phyloP scores from a whole-genome alignment of 2,329 filamentous ascomycete genomes.

The Xylariaceae sp. region DNA sequence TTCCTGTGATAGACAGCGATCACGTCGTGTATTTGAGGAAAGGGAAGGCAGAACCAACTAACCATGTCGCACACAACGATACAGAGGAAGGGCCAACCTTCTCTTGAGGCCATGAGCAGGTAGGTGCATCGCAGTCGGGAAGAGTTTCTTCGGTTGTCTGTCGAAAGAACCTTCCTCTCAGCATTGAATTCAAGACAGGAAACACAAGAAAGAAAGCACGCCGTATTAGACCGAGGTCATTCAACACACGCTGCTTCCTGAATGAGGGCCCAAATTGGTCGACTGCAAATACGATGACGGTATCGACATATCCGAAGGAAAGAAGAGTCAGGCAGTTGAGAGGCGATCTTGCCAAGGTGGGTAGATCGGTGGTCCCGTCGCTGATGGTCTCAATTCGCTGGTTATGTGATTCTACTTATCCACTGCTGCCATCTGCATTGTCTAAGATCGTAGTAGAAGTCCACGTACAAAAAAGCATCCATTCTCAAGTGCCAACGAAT shows the following conservation, averaged over 20 bases:
- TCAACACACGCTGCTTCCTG: not conserved
- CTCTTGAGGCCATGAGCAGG: not conserved
- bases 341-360: too few species aligned
- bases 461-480: not conserved
- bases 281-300: not conserved
- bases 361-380: too few species aligned
- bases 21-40: not conserved
- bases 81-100: not conserved
- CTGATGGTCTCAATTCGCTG: too few species aligned
- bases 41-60: conserved; percentile 7
- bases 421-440: too few species aligned
- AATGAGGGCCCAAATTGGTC: not conserved
- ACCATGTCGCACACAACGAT: not conserved
- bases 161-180: not conserved
- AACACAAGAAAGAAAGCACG: not conserved
- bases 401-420: too few species aligned
- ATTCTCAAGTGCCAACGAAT: too few species aligned
- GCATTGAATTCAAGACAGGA: not conserved
- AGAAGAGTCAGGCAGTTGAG: too few species aligned
- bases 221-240: not conserved
- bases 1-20: conserved; percentile 7
- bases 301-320: too few species aligned
- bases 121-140: not conserved
- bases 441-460: too few species aligned
- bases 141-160: not conserved